Evolutionary conservation across 148 eudicot species (phyloP).

Genomic region (Nepenthes gracilis): DNA sequence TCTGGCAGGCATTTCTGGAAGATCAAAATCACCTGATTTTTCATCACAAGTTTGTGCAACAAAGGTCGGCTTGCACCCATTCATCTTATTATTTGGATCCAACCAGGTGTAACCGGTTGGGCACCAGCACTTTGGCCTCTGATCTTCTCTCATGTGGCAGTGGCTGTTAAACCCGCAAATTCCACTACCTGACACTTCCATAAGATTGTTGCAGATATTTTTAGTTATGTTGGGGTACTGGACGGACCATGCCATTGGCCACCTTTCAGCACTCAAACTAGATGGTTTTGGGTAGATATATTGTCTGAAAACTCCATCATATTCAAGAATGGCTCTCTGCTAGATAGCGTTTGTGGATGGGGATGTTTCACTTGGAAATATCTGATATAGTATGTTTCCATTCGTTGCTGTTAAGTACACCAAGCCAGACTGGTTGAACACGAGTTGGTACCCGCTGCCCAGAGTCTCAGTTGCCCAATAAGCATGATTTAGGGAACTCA

Average conservation of each 20-base stretch:
- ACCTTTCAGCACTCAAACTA: too few species aligned
- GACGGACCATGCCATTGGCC: too few species aligned
- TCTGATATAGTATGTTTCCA: background rate
- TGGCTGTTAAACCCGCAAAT: constrained; percentile 24
- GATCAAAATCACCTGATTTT: background rate
- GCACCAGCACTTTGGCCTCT: constrained; percentile 18
- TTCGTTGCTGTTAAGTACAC: constrained; percentile 8
- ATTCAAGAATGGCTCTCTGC: constrained; percentile 23
- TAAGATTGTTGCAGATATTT: too few species aligned
- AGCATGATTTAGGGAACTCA: background rate
- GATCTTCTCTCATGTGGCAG: constrained; percentile 8
- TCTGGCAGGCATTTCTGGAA: constrained; percentile 12
- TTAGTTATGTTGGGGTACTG: too few species aligned
- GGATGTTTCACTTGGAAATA: background rate
- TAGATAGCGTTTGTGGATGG: constrained; percentile 2
- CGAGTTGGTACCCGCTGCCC: constrained; percentile 8
- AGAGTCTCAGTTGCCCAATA: constrained; percentile 1
- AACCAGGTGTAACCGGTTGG: constrained; percentile 11
- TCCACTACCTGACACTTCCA: constrained; percentile 12
- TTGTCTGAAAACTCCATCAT: constrained; percentile 25
- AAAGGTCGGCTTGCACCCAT: constrained; percentile 18
- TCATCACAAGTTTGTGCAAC: constrained; percentile 10
- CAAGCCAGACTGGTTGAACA: constrained; percentile 16
- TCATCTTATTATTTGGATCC: constrained; percentile 7
- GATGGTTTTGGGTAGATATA: constrained; percentile 11